Evolutionary conservation across 1,284 basidiomycete genomes (phyloP).

Genomic region (Ustilago shanxiensis): DNA sequence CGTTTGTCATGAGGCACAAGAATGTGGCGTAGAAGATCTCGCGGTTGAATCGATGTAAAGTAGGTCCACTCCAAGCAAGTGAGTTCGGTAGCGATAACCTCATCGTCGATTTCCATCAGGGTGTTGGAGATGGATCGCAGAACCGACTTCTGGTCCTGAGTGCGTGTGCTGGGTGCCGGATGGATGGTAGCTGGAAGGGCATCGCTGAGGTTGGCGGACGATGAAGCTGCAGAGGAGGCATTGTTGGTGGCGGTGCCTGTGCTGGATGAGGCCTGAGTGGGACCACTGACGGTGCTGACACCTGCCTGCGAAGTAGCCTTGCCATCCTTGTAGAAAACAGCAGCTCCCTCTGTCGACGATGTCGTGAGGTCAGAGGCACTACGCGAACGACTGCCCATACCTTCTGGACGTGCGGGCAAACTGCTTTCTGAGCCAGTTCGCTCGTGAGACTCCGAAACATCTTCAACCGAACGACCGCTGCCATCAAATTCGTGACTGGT

Average conservation of each 20-base stretch:
- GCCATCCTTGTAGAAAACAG: slow-evolving; percentile 12
- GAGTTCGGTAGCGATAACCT: slow-evolving; percentile 58
- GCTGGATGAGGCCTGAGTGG: slow-evolving; percentile 20
- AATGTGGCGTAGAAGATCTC: slow-evolving; percentile 63
- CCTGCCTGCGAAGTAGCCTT: background rate
- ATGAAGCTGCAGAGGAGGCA: slow-evolving; percentile 15
- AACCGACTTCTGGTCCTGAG: slow-evolving; percentile 42
- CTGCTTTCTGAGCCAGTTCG: slow-evolving; percentile 41
- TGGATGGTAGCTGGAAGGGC: background rate
- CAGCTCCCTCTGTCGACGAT: slow-evolving; percentile 30
- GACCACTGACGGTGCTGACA: slow-evolving; percentile 8
- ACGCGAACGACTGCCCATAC: slow-evolving; percentile 25
- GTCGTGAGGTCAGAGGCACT: slow-evolving; percentile 48
- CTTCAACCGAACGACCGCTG: slow-evolving; percentile 5
- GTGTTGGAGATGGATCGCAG: slow-evolving; percentile 59
- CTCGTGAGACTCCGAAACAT: slow-evolving; percentile 22
- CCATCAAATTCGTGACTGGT: slow-evolving; percentile 42
- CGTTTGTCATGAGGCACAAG: slow-evolving; percentile 55
- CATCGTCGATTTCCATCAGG: slow-evolving; percentile 58
- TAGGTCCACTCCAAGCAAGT: slow-evolving; percentile 61
- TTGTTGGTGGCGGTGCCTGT: slow-evolving; percentile 5
- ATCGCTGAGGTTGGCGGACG: slow-evolving; percentile 14
- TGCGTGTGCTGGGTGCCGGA: slow-evolving; percentile 2
- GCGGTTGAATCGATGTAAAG: slow-evolving; percentile 60
- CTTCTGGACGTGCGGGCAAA: slow-evolving; percentile 24